These are phyloP conservation scores for Eremochloa ophiuroides DNA, from an alignment of 176 grass and related monocot genomes.

Conservation along the genomic window DNA sequence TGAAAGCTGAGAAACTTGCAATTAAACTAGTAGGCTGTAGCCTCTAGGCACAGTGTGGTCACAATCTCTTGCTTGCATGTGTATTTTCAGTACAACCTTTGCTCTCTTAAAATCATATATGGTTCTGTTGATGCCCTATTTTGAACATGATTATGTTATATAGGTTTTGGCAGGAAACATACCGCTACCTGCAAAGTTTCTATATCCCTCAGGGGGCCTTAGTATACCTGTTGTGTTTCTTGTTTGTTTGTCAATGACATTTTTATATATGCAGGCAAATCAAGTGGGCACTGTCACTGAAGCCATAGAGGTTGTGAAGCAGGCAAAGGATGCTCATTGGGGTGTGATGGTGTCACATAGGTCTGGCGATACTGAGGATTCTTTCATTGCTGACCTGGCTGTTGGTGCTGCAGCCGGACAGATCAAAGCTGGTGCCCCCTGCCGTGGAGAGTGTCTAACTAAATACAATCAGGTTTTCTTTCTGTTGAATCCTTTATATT, in stretches of 20 bases:
- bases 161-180: neutral
- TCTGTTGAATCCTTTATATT: neutral
- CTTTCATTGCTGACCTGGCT: slow-evolving; percentile 83
- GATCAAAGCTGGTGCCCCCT: slow-evolving; percentile 92
- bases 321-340: slow-evolving; percentile 96
- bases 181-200: neutral
- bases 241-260: neutral
- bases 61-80: neutral
- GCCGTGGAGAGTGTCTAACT: slow-evolving; percentile 71
- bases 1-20: slow-evolving; percentile 19
- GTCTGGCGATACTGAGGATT: slow-evolving; percentile 79
- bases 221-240: neutral
- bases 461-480: slow-evolving; percentile 92
- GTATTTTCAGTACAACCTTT: neutral
- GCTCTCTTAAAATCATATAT: neutral
- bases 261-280: slow-evolving; percentile 61
- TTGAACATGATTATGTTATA: neutral
- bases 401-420: slow-evolving; percentile 78
- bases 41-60: neutral
- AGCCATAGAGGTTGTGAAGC: slow-evolving; percentile 94
- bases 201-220: neutral
- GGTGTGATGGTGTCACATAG: slow-evolving; percentile 83
- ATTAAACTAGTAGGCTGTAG: neutral
- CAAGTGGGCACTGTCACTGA: slow-evolving; percentile 94
- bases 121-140: neutral